A percentile compares a stretch with the other conserved stretches of the same genome.
Conservation (phyloP, 345 rosid genomes). For the Leavenworthia alabamica region DNA sequence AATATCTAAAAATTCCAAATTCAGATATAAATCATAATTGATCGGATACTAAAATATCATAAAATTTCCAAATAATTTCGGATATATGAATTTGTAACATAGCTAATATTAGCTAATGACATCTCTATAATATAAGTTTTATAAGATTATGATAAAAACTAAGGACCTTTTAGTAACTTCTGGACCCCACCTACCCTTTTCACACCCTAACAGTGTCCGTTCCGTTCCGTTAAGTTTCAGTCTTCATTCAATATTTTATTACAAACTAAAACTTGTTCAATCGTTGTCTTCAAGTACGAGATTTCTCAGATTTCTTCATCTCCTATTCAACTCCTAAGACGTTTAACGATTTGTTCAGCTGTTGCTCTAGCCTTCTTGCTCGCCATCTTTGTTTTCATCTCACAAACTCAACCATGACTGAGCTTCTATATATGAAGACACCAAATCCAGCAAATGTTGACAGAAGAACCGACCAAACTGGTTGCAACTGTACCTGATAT, state of each 20-base stretch:
- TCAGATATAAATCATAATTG: too few species aligned
- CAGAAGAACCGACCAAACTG: constrained; percentile 65
- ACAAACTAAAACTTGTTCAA: too few species aligned
- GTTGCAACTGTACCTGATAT: constrained; percentile 55
- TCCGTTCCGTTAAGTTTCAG: too few species aligned
- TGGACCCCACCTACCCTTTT: not conserved
- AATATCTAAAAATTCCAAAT: too few species aligned
- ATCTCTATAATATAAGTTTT: too few species aligned
- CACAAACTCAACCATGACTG: constrained; percentile 62
- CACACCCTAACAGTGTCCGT: not conserved
- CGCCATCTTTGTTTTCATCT: constrained; percentile 64
- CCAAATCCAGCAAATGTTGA: constrained; percentile 87
- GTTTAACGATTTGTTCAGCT: constrained; percentile 24
- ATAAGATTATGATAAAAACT: not conserved
- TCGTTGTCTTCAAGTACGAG: constrained; percentile 9
- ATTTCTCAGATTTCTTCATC: not conserved
- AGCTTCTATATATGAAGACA: constrained; percentile 70
- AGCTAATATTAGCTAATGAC: too few species aligned
- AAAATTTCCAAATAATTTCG: too few species aligned
- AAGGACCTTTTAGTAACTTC: not conserved
- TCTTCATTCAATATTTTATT: too few species aligned
- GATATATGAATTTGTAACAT: too few species aligned
- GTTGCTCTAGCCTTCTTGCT: constrained; percentile 24
- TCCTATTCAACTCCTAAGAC: not conserved
- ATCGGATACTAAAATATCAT: too few species aligned